A percentile compares a stretch with the other conserved stretches of the same genome.
Evolutionary conservation across 345 rosid species (phyloP).

Genomic region (Syzygium aqueum): DNA sequence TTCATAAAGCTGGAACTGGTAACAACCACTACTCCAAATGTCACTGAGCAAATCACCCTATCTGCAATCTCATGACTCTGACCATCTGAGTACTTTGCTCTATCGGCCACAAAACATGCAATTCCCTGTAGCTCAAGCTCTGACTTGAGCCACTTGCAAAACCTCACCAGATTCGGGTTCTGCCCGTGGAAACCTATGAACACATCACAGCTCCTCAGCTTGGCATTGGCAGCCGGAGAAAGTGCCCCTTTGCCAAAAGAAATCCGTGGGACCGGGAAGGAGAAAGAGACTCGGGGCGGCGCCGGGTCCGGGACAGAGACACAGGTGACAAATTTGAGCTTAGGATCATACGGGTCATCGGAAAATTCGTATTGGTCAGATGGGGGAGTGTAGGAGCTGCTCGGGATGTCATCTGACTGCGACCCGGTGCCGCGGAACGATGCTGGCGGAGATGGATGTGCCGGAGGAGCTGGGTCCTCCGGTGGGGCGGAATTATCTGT

Average conservation of each 20-base stretch:
- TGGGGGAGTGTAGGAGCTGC: conserved; percentile 88
- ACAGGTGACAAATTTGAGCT: conserved; percentile 50
- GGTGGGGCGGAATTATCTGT: not conserved
- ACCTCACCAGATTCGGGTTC: conserved; percentile 66
- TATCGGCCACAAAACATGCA: conserved; percentile 84
- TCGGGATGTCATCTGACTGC: conserved; percentile 57
- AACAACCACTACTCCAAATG: conserved; percentile 72
- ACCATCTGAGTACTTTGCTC: conserved; percentile 63
- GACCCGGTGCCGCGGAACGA: conserved; percentile 22
- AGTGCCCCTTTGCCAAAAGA: conserved; percentile 66
- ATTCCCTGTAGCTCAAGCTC: conserved; percentile 93
- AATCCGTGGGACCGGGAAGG: conserved; percentile 82
- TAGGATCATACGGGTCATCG: conserved; percentile 54
- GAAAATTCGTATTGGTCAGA: conserved; percentile 78
- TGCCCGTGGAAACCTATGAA: conserved; percentile 84
- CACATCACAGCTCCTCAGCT: conserved; percentile 87
- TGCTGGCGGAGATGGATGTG: conserved; percentile 25
- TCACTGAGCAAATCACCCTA: conserved; percentile 73
- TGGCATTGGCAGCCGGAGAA: conserved; percentile 59
- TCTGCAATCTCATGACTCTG: conserved; percentile 91
- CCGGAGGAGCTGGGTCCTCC: not conserved
- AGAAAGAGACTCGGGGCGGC: conserved; percentile 68
- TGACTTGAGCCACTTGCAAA: conserved; percentile 91
- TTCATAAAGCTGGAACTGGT: conserved; percentile 54
- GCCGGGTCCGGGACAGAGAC: conserved; percentile 43